Base-by-base conservation (phyloP, 352 stramenopile species). In the Globisporangium mamillatum region DNA sequence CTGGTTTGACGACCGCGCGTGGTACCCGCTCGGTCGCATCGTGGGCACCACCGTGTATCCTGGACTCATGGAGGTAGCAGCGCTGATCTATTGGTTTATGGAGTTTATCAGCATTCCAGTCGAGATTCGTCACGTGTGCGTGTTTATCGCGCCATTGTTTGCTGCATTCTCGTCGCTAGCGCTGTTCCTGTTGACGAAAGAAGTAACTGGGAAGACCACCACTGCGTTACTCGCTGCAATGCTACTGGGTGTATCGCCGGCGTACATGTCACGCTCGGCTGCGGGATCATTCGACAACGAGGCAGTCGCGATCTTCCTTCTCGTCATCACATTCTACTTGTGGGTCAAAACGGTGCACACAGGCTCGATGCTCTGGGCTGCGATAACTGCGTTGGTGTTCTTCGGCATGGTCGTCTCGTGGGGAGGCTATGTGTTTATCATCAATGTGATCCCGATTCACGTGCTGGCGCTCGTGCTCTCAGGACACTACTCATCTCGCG, bases 201-300 rank as follows among this genome's bases (percentile, higher is more conserved):
- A 97, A 70, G 84, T 95, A 44, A 97, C 86, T 8, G 71, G 75
- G 8, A 74, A 79, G 14, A 72, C 56, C 0, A 82, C 82, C 63
- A 97, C 90, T 50, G 90, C 83, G 34, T 65, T 98, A 29, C 84
- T 96, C 62, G 94, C 95, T 0, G 89, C 97, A 12, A 88, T 89
- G 65, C 91, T 99, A 63, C 95, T 99, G 70, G 89, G 81, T 34
- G 87, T 99, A 50, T 94, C 98, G n/a, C 97, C 98, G 1, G 96
- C 97, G 29, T 98, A 99, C 82, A 94, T 99, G 62, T 97, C 98
- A 69, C 86, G 97, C n/a, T 98, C 91, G 24, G 96, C 99, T 3
- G 98, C 93, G 5, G 98, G 98, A 14, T 98, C 94, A 14, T 99
- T 98, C 70, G 98, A 99, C 75, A 99, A 99, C 74, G 98, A 99